Evolutionary conservation across 176 grass and related monocot species (phyloP).

Genomic region (Elymus sibiricus): DNA sequence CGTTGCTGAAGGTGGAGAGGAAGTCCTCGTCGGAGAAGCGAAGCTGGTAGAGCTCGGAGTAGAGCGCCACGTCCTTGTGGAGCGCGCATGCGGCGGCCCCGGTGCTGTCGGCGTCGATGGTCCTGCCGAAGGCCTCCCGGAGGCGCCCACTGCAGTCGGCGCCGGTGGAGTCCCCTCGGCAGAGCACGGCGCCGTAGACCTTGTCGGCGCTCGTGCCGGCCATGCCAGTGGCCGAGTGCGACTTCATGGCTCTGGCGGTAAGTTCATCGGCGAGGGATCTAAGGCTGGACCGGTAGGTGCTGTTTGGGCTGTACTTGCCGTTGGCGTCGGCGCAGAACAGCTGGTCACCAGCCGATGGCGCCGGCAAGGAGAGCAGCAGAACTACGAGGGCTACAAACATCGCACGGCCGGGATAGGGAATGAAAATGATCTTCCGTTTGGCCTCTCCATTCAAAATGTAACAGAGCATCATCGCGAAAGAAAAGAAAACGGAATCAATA

Average conservation of each 20-base stretch:
- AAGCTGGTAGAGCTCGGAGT: conserved; percentile 42
- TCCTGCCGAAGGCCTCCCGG: not conserved
- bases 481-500: too few species aligned
- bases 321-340: conserved; percentile 12
- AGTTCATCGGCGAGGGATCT: not conserved
- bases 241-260: not conserved
- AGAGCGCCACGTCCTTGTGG: conserved; percentile 30
- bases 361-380: conserved; percentile 18
- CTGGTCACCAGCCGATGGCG: conserved; percentile 3
- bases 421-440: not conserved
- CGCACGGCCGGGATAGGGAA: not conserved
- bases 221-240: conserved; percentile 29
- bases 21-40: conserved; percentile 52
- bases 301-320: not conserved
- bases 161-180: conserved; percentile 40
- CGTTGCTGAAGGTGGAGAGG: conserved; percentile 45
- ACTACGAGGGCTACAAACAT: not conserved
- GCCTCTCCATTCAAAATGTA: not conserved
- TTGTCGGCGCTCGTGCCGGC: conserved; percentile 13
- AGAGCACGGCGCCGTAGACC: conserved; percentile 47
- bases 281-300: conserved; percentile 12
- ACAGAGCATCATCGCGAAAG: not conserved
- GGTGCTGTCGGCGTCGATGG: not conserved
- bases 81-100: not conserved
- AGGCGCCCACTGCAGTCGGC: conserved; percentile 25